Base-by-base conservation (phyloP, 2,329 filamentous ascomycete genomes). In the Phyllosticta paracitricarpa region DNA sequence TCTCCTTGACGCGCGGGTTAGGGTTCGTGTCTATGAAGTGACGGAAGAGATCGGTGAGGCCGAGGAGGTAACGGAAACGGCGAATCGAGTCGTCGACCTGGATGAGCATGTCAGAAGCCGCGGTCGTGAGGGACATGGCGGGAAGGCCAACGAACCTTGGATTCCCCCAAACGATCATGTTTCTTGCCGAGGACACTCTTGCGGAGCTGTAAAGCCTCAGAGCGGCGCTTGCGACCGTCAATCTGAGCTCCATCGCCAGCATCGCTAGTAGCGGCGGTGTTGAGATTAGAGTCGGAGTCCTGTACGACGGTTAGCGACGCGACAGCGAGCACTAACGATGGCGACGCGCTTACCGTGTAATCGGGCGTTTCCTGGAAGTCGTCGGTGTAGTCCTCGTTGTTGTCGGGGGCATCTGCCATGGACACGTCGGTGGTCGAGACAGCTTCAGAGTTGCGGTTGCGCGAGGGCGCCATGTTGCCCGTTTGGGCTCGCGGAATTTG, bases 21-120 rank as follows among this genome's bases (percentile, higher is more conserved):
- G 92, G 93, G 71, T 97, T 99, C 8, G 91, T 91, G 72, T 97
- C 92, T 77, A 99, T 99, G 75, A 99, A 99, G 77, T 99, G 94
- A 66, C 95, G 91, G 79, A 99, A 99, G 22, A 99, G 81, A 70
- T 99, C 94, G 17, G 94, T 99, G 58, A 99, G 81, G 26, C 95
- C 95, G 14, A 99, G 83, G 1, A 99, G 83, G 73, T 99, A 99
- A 65, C 91, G 87, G 73, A 99, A 99, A 72, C 94, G 84, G 68
- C 93, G 86, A 70, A 97, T 90, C 0, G 91, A 95, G 71, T 97
- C 93, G 80, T 97, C 90, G 78, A 97, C 93, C 89, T 93, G 33
- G 12, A 56, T 10, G 1, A 14, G 12, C 10, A 5, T 33, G 7
- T 40, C 22, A 28, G 55, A 52, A 17, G 51, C 14, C 10, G n/a